Conservation (phyloP, 805 yeast species). For the Monosporozyma servazzii region DNA sequence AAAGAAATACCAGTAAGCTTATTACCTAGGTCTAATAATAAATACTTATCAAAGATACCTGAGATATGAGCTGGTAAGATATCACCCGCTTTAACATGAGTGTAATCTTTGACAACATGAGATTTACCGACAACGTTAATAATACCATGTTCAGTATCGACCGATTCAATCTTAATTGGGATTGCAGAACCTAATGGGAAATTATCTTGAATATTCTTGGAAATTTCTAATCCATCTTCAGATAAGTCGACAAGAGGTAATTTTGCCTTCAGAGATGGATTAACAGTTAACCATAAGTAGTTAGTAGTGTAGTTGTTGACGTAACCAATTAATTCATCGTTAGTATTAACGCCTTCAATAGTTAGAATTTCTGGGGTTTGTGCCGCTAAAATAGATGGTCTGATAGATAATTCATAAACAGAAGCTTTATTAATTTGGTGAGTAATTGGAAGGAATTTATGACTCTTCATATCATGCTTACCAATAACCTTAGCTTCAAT, state of each 20-base stretch:
- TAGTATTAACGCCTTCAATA: slow-evolving; percentile 39
- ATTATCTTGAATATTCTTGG: slow-evolving; percentile 42
- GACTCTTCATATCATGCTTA: slow-evolving; percentile 60
- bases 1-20: slow-evolving; percentile 47
- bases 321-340: slow-evolving; percentile 46
- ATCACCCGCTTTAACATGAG: slow-evolving; percentile 46
- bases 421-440: slow-evolving; percentile 46
- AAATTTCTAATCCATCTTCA: slow-evolving; percentile 38
- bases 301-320: slow-evolving; percentile 58
- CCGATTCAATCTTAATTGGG: slow-evolving; percentile 42
- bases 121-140: slow-evolving; percentile 43
- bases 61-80: slow-evolving; percentile 54
- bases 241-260: slow-evolving; percentile 56
- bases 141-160: slow-evolving; percentile 46
- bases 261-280: slow-evolving; percentile 61
- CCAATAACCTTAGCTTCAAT: slow-evolving; percentile 66
- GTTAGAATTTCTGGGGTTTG: slow-evolving; percentile 26
- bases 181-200: slow-evolving; percentile 70
- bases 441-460: slow-evolving; percentile 56
- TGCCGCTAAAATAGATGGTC: slow-evolving; percentile 32
- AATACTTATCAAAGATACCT: slow-evolving; percentile 48
- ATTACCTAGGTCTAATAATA: slow-evolving; percentile 62
- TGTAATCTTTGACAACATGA: slow-evolving; percentile 32
- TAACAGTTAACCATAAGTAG: slow-evolving; percentile 55
- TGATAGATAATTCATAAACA: slow-evolving; percentile 56